Base-by-base conservation (phyloP, 495 filamentous ascomycete genomes). In the Hypoxylon cercidicola region DNA sequence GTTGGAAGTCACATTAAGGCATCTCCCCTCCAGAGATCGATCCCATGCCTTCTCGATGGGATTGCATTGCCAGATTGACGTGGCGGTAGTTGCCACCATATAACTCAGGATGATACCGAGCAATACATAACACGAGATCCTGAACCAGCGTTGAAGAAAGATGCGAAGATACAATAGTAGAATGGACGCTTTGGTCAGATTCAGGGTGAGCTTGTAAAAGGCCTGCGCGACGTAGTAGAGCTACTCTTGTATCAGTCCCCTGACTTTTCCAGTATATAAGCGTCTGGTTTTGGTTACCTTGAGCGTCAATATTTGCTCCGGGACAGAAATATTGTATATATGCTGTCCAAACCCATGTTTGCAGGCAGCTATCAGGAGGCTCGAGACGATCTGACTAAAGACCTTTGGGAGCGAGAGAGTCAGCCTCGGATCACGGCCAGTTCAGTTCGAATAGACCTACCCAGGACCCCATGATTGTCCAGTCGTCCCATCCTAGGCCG, bases 11-110 rank as follows among this genome's bases (percentile, higher is more conserved):
- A 69, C 66, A 58, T 75, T 81, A 41, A 89, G 78, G 63, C 87
- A 90, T 19, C 54, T 57, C 2, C 84, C 83, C 0, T 75, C 72
- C 7, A 86, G 69, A 0, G 75, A 62, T 39, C 77, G 79, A 50
- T 87, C 75, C 79, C 84, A 87, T 49, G 82, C 82, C 50, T 75
- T 75, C 1, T 68, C 68, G 4, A 89, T 69, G 2, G 88, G 87
- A 0, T 73, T 75, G 56, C 87, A 89, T 49, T 81, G 80, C 62
- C 88, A 79, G 48, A 82, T 74, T 2, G 73, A 71, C 4, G 71
- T 68, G 7, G 72, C 20, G 13, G 74, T 56, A 1, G 74, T 67
- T 9, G 68, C 72, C 6, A 73, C 43, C 54, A 60, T 67, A 45
- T 75, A 77, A 20, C 35, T n/a, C 51, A 49, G 41, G 5, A 76